Percentiles rank a stretch among this genome's conserved stretches.
phyloP scores from a whole-genome alignment of 2,329 filamentous ascomycete genomes.

The Leptographium procerum region DNA sequence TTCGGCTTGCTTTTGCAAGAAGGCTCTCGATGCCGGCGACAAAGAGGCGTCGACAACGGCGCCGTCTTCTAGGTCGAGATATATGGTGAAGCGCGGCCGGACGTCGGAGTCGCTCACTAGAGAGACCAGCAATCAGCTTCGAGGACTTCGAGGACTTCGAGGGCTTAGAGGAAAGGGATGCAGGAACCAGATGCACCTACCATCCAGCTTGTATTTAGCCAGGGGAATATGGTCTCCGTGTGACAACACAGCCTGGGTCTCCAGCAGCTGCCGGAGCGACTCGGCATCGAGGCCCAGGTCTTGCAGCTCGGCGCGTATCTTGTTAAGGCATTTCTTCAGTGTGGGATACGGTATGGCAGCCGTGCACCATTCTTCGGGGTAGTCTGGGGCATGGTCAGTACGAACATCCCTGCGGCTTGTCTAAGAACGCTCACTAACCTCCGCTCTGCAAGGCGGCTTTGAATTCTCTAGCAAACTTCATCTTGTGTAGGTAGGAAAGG shows the following conservation, averaged over 20 bases:
- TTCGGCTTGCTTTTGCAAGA: conserved; percentile 47
- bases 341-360: conserved; percentile 74
- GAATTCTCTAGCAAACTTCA: conserved; percentile 84
- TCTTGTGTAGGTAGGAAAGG: conserved; percentile 24
- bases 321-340: conserved; percentile 82
- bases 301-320: conserved; percentile 59
- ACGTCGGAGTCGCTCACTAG: conserved; percentile 25
- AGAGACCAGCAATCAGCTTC: neutral
- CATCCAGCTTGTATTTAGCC: conserved; percentile 42
- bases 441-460: conserved; percentile 46
- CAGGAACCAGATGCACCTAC: conserved; percentile 19
- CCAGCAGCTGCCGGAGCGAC: conserved; percentile 55
- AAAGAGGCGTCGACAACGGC: conserved; percentile 57
- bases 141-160: neutral
- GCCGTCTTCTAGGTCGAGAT: conserved; percentile 55
- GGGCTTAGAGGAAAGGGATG: neutral
- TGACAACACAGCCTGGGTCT: conserved; percentile 31
- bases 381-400: conserved; percentile 32
- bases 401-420: too few relatives aligned
- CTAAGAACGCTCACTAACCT: neutral
- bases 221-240: conserved; percentile 17
- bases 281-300: conserved; percentile 60
- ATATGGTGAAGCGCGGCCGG: conserved; percentile 58
- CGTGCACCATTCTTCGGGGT: conserved; percentile 60
- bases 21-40: conserved; percentile 50